phyloP scores from a whole-genome alignment of 2,329 filamentous ascomycete species.

The Xylariales sp. region DNA sequence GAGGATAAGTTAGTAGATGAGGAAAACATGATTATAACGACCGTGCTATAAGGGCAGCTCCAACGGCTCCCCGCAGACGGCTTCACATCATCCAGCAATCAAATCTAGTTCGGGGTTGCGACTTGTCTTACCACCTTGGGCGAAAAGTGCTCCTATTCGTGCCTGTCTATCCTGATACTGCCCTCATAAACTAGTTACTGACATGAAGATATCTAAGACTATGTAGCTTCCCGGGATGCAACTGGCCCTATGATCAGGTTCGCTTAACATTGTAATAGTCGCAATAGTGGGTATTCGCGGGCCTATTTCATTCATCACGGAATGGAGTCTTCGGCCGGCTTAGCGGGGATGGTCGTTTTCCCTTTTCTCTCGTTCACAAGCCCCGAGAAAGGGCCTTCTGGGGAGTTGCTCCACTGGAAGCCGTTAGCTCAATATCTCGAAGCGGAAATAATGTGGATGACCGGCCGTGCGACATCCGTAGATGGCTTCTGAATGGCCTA shows the following conservation, averaged over 20 bases:
- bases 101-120: background rate
- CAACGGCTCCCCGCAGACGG: slow-evolving; percentile 13
- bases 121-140: slow-evolving; percentile 18
- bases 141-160: slow-evolving; percentile 14
- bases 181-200: slow-evolving; percentile 11
- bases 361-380: background rate
- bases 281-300: slow-evolving; percentile 18
- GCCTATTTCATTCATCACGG: background rate
- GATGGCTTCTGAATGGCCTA: slow-evolving; percentile 26
- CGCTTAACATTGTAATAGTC: background rate
- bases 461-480: slow-evolving; percentile 24
- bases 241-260: slow-evolving; percentile 10
- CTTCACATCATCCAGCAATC: slow-evolving; percentile 9
- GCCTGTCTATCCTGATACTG: slow-evolving; percentile 15
- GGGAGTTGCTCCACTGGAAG: slow-evolving; percentile 17
- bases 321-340: slow-evolving; percentile 27
- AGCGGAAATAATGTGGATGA: slow-evolving; percentile 26
- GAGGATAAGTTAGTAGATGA: slow-evolving; percentile 10
- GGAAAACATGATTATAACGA: slow-evolving; percentile 4
- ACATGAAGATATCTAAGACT: slow-evolving; percentile 4
- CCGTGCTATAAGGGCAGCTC: slow-evolving; percentile 13
- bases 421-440: slow-evolving; percentile 33
- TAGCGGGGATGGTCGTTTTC: slow-evolving; percentile 18
- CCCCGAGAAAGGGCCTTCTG: background rate
- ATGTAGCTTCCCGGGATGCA: slow-evolving; percentile 16